Conservation (phyloP, 345 rosid genomes). For the Firmiana major region DNA sequence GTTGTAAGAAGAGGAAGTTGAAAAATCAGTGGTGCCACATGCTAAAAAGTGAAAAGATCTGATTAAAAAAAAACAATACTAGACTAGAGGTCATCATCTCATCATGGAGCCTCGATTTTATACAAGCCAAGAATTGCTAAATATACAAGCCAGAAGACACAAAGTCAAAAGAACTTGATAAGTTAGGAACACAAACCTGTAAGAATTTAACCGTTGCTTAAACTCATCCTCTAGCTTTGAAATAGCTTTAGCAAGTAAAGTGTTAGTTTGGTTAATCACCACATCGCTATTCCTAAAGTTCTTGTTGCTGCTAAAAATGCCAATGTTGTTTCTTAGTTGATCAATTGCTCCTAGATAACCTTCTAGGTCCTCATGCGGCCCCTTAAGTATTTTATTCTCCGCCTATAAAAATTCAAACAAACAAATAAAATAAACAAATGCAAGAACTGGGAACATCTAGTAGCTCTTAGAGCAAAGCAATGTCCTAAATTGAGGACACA, state of each 20-base stretch:
- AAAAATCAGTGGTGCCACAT: not conserved
- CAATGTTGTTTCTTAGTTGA: constrained; percentile 72
- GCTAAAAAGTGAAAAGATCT: not conserved
- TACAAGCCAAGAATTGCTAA: not conserved
- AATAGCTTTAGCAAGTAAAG: constrained; percentile 83
- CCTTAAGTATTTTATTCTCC: constrained; percentile 85
- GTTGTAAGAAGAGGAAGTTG: not conserved
- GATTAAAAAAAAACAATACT: not conserved
- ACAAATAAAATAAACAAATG: not conserved
- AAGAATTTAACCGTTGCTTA: constrained; percentile 66
- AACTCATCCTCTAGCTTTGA: constrained; percentile 95
- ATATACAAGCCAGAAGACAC: not conserved
- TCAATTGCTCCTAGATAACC: constrained; percentile 86
- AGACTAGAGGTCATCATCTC: not conserved
- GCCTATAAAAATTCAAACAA: constrained; percentile 52
- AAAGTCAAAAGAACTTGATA: not conserved
- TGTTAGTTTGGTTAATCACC: constrained; percentile 64
- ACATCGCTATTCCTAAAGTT: constrained; percentile 70
- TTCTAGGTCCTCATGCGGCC: constrained; percentile 93
- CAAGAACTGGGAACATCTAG: not conserved
- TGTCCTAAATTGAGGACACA: not conserved
- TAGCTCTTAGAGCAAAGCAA: not conserved
- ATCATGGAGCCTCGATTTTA: not conserved
- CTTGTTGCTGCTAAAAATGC: constrained; percentile 62
- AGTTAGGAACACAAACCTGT: constrained; percentile 55